These are phyloP conservation scores for Paecilomyces sp. DNA, from an alignment of 2,329 filamentous ascomycete genomes.

Conservation along the genomic window DNA sequence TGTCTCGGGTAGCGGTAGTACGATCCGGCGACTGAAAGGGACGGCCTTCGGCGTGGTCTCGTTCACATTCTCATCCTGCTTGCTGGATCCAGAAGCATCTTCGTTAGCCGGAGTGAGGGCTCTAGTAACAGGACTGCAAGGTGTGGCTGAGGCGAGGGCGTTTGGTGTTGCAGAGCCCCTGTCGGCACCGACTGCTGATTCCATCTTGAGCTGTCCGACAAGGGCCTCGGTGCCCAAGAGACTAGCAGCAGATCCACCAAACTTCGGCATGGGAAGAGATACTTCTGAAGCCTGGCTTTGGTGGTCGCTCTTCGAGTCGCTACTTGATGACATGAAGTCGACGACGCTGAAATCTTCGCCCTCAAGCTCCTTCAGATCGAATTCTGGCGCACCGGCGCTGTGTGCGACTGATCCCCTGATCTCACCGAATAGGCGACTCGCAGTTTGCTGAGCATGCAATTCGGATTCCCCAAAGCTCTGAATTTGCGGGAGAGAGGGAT, in stretches of 20 bases:
- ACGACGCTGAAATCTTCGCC: conserved; percentile 26
- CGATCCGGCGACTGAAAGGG: conserved; percentile 29
- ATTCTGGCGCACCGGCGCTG: conserved; percentile 44
- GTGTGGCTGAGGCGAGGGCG: conserved; percentile 24
- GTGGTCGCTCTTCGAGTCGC: conserved; percentile 33
- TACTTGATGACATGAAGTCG: conserved; percentile 32
- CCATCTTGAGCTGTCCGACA: conserved; percentile 42
- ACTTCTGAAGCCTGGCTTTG: conserved; percentile 30
- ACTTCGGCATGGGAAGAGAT: conserved; percentile 27
- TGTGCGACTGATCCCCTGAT: conserved; percentile 49
- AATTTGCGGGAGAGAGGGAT: conserved; percentile 36
- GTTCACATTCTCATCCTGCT: conserved; percentile 10
- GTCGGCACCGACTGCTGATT: conserved; percentile 30
- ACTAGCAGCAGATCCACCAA: conserved; percentile 36
- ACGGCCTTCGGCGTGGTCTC: conserved; percentile 24
- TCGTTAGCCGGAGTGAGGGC: conserved; percentile 17
- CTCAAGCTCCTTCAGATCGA: conserved; percentile 20
- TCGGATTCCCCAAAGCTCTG: conserved; percentile 26
- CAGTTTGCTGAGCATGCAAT: conserved; percentile 12
- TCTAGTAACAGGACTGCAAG: conserved; percentile 20
- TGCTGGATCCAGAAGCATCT: conserved; percentile 7
- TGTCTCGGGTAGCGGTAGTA: conserved; percentile 31
- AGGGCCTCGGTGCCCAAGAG: conserved; percentile 42
- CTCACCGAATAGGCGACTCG: conserved; percentile 54
- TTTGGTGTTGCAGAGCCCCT: conserved; percentile 22